A percentile compares a stretch with the other conserved stretches of the same genome.
Conservation (phyloP, 345 rosid species). For the Excoecaria cochinchinensis region DNA sequence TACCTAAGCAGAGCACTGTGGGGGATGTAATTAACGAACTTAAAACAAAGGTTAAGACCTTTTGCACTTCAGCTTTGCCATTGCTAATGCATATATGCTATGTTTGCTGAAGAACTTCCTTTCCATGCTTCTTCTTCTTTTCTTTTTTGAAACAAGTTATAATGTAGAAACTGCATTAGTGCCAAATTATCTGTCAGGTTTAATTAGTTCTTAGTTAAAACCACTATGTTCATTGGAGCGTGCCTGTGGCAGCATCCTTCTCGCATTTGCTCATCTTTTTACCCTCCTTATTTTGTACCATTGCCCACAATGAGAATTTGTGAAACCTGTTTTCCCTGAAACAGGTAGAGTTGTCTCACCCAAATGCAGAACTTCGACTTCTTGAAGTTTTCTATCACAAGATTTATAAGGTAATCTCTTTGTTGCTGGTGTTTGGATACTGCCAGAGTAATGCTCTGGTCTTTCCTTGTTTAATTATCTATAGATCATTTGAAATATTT, state of each 20-base stretch:
- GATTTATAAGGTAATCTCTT: constrained; percentile 71
- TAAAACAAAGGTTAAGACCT: constrained; percentile 60
- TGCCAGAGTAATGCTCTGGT: not conserved
- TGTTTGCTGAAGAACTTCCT: not conserved
- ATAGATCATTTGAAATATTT: not conserved
- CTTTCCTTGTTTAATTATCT: not conserved
- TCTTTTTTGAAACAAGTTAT: not conserved
- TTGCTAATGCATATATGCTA: not conserved
- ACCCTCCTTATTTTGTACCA: not conserved
- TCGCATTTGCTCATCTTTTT: not conserved
- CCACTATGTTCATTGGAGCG: not conserved
- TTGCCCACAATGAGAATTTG: not conserved
- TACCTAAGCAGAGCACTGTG: constrained; percentile 90
- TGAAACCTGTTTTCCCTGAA: constrained; percentile 18
- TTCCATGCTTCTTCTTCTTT: not conserved
- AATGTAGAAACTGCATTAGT: not conserved
- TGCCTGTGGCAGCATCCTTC: not conserved
- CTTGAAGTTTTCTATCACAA: constrained; percentile 93
- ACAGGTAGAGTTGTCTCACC: constrained; percentile 91
- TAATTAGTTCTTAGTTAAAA: not conserved
- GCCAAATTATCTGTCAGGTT: not conserved
- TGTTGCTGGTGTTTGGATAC: not conserved
- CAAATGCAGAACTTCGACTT: constrained; percentile 86
- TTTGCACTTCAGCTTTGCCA: not conserved
- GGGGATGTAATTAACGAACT: constrained; percentile 91